These are phyloP conservation scores for Ustilago cynodontis DNA, from an alignment of 1,284 basidiomycete genomes.

Conservation along the genomic window DNA sequence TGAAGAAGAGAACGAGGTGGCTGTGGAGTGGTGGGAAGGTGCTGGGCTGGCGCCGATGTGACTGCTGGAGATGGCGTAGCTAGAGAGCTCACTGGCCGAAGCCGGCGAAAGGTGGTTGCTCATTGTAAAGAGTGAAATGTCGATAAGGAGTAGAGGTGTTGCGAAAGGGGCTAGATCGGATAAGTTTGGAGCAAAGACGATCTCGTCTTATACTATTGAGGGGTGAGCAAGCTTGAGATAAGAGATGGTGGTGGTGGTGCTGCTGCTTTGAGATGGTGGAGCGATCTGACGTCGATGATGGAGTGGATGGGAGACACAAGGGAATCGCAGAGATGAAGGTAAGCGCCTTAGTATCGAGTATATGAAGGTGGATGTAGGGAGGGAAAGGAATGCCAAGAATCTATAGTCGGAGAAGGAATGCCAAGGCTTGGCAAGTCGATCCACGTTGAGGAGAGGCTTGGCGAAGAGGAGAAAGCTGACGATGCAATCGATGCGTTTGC, in stretches of 20 bases:
- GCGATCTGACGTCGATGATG: slow-evolving; percentile 15
- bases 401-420: slow-evolving; percentile 35
- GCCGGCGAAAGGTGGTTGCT: slow-evolving; percentile 52
- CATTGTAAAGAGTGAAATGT: slow-evolving; percentile 18
- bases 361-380: slow-evolving; percentile 27
- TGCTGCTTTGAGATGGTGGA: slow-evolving; percentile 6
- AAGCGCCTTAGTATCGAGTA: slow-evolving; percentile 25
- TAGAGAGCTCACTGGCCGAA: slow-evolving; percentile 51
- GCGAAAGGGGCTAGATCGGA: background rate
- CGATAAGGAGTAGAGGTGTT: background rate
- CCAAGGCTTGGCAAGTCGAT: slow-evolving; percentile 51
- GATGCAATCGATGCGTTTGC: too few relatives aligned
- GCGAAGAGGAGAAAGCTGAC: background rate
- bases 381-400: slow-evolving; percentile 37
- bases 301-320: slow-evolving; percentile 2
- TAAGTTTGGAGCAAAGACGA: background rate
- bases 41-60: slow-evolving; percentile 46
- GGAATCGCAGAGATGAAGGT: background rate
- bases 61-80: slow-evolving; percentile 47
- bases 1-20: slow-evolving; percentile 48
- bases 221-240: background rate
- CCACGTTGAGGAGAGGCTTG: slow-evolving; percentile 15
- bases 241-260: slow-evolving; percentile 8
- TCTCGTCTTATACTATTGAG: background rate
- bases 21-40: slow-evolving; percentile 47